Evolutionary conservation across 2,329 filamentous ascomycete genomes (phyloP).

Genomic region (Teratosphaeria nubilosa): DNA sequence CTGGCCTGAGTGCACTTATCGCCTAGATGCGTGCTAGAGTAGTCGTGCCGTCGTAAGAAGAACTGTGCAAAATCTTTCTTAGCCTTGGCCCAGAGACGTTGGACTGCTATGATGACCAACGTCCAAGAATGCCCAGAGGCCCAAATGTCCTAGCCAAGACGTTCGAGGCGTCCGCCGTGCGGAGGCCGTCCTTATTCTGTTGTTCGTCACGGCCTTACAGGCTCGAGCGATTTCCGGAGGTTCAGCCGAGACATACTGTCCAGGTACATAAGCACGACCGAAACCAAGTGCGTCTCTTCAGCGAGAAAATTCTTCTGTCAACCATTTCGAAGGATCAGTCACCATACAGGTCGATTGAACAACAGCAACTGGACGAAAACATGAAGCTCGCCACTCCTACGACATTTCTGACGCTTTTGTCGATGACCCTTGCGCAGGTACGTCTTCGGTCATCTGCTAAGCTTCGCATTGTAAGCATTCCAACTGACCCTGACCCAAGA

Average conservation of each 20-base stretch:
- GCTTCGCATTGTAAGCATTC: background rate
- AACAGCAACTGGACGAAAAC: background rate
- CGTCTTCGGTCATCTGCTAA: background rate
- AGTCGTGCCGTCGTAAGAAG: too few relatives aligned
- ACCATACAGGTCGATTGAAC: background rate
- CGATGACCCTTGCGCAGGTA: background rate
- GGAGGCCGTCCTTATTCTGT: background rate
- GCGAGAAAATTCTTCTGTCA: too few relatives aligned
- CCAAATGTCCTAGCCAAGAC: background rate
- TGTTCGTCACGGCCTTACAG: background rate
- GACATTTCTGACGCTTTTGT: background rate
- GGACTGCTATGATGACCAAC: background rate
- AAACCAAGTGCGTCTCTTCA: too few relatives aligned
- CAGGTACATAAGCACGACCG: background rate
- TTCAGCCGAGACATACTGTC: background rate
- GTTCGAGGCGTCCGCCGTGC: background rate
- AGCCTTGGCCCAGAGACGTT: too few relatives aligned
- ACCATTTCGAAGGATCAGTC: background rate
- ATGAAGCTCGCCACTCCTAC: background rate
- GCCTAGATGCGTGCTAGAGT: too few relatives aligned
- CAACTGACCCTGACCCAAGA: background rate
- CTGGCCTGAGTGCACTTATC: too few relatives aligned
- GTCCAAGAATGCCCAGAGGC: background rate
- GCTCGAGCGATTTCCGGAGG: background rate
- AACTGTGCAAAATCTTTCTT: too few relatives aligned